Evolutionary conservation across 768 basidiomycete species (phyloP).

Genomic region (Pleurotus cornucopiae): DNA sequence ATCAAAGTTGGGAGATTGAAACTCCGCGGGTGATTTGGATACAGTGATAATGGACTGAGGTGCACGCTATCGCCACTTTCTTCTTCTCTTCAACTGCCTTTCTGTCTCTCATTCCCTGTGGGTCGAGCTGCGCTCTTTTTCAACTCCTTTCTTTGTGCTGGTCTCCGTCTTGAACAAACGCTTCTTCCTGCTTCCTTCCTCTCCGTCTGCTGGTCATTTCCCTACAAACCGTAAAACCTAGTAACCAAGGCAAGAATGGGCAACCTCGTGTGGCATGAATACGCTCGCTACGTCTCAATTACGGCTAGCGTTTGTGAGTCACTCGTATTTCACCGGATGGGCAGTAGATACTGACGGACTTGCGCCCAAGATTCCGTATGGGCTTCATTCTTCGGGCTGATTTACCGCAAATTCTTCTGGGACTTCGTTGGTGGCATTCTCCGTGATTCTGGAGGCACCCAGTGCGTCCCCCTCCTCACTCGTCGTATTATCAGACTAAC

Average conservation of each 20-base stretch:
- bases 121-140: slow-evolving; percentile 27
- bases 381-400: slow-evolving; percentile 76
- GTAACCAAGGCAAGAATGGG: slow-evolving; percentile 50
- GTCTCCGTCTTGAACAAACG: slow-evolving; percentile 30
- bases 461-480: slow-evolving; percentile 42
- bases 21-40: slow-evolving; percentile 1
- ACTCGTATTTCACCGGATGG: not conserved
- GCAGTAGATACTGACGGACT: slow-evolving; percentile 10
- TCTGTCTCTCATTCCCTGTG: slow-evolving; percentile 17
- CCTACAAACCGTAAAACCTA: slow-evolving; percentile 12
- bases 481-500: not conserved
- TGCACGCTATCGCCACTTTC: not conserved
- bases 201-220: slow-evolving; percentile 13
- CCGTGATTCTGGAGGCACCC: slow-evolving; percentile 74
- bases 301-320: slow-evolving; percentile 71
- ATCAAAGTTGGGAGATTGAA: not conserved
- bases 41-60: not conserved
- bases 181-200: slow-evolving; percentile 29
- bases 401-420: slow-evolving; percentile 95
- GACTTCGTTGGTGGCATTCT: slow-evolving; percentile 84
- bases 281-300: slow-evolving; percentile 64
- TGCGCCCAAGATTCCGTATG: slow-evolving; percentile 61
- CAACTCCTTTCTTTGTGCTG: slow-evolving; percentile 21
- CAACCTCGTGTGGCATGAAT: slow-evolving; percentile 77
- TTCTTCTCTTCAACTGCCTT: slow-evolving; percentile 8